These are phyloP conservation scores for Musa acuminata DNA, from an alignment of 176 grass and related monocot species.

Conservation along the genomic window DNA sequence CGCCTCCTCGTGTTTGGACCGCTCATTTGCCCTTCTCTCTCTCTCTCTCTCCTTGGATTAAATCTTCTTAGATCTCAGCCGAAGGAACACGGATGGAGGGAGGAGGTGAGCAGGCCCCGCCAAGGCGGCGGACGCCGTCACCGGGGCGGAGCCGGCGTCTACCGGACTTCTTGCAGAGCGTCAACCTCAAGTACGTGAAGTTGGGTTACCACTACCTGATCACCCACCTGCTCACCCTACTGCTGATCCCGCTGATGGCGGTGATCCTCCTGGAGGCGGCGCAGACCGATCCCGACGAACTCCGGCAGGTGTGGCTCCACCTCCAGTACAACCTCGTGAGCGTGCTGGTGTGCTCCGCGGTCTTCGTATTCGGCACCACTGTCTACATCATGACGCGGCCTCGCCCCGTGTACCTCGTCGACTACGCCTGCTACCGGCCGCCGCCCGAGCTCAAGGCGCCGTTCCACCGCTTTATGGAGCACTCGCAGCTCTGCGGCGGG, in stretches of 20 bases:
- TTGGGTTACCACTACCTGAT: constrained; percentile 94
- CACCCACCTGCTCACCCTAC: constrained; percentile 71
- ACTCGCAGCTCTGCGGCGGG: constrained; percentile 54
- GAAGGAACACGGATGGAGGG: too few relatives aligned
- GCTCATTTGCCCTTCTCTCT: background rate
- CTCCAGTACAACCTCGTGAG: constrained; percentile 90
- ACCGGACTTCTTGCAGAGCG: constrained; percentile 98
- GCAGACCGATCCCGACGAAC: constrained; percentile 65
- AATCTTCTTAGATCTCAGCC: too few relatives aligned
- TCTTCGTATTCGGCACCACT: constrained; percentile 81
- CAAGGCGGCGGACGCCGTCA: background rate
- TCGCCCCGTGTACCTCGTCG: constrained; percentile 65
- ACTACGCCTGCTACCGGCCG: constrained; percentile 77
- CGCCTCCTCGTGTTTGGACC: too few relatives aligned
- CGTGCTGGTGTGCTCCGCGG: constrained; percentile 64
- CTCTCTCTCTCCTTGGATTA: too few relatives aligned
- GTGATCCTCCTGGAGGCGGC: constrained; percentile 78
- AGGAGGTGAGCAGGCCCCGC: too few relatives aligned
- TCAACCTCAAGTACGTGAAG: constrained; percentile 98
- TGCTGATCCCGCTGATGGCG: constrained; percentile 70
- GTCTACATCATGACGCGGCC: constrained; percentile 73
- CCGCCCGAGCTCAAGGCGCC: constrained; percentile 39
- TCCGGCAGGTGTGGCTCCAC: constrained; percentile 76
- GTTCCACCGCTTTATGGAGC: constrained; percentile 53
- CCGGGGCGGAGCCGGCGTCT: constrained; percentile 44